Percentiles rank a stretch among this genome's conserved stretches.
phyloP scores from a whole-genome alignment of 2,329 filamentous ascomycete genomes.

The Epichloe baconii region DNA sequence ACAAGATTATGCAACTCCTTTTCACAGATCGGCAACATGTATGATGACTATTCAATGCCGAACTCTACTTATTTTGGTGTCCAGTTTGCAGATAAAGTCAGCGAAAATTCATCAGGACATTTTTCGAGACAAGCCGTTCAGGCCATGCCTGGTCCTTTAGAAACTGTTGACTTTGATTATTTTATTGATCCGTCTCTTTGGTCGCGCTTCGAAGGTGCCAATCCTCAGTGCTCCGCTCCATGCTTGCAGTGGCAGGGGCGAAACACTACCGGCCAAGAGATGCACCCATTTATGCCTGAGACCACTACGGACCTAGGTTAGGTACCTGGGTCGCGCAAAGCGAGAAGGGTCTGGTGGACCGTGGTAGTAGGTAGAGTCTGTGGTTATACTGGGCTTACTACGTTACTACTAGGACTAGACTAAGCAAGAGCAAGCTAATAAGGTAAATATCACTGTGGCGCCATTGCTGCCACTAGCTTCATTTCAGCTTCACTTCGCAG shows the following conservation, averaged over 20 bases:
- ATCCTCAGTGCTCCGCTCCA: neutral
- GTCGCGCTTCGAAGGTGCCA: neutral
- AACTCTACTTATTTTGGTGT: neutral
- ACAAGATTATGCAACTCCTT: neutral
- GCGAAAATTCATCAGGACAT: neutral
- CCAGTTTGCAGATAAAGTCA: neutral
- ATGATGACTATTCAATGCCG: neutral
- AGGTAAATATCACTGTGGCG: too few relatives aligned
- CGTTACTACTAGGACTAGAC: too few relatives aligned
- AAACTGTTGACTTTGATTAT: neutral
- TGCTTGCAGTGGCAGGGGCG: conserved; percentile 2
- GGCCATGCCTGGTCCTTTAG: neutral
- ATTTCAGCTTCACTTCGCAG: too few relatives aligned
- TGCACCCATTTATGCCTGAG: neutral
- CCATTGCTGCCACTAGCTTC: too few relatives aligned
- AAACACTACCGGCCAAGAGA: neutral
- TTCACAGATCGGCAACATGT: neutral
- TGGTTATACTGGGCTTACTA: too few relatives aligned
- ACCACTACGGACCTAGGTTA: neutral
- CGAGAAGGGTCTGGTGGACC: too few relatives aligned
- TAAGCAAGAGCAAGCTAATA: too few relatives aligned
- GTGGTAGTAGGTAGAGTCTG: too few relatives aligned
- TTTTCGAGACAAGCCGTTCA: neutral
- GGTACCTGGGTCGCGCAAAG: too few relatives aligned
- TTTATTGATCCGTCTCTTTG: conserved; percentile 6